phyloP scores from a whole-genome alignment of 495 filamentous ascomycete genomes.

The Aspergillus sparsus region DNA sequence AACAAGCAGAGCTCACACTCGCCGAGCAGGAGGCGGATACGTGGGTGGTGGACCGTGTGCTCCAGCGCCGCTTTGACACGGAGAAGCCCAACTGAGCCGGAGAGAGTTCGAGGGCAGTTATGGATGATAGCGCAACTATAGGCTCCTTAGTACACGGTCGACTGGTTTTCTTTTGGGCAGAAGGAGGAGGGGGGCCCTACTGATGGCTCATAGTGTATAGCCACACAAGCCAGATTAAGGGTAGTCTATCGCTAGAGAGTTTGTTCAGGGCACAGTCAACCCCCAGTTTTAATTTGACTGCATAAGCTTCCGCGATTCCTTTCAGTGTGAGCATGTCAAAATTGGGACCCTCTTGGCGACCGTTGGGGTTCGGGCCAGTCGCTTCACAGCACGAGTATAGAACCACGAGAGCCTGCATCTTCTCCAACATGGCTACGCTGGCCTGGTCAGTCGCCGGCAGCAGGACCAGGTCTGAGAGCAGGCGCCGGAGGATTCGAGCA shows the following conservation, averaged over 20 bases:
- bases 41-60: background rate
- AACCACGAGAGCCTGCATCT: background rate
- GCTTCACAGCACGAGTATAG: background rate
- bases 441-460: background rate
- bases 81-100: background rate
- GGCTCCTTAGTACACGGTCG: background rate
- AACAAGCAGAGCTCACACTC: slow-evolving; percentile 1
- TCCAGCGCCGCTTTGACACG: slow-evolving; percentile 1
- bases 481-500: background rate
- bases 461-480: background rate
- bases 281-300: background rate
- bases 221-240: background rate
- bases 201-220: background rate
- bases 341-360: background rate
- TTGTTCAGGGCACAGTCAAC: background rate
- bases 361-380: background rate
- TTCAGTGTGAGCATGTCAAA: background rate
- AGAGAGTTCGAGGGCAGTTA: background rate
- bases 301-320: background rate
- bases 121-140: background rate
- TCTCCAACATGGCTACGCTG: background rate
- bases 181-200: background rate
- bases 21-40: slow-evolving; percentile 1
- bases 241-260: background rate
- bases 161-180: background rate